These are phyloP conservation scores for Earliella scabrosa DNA, from an alignment of 1,284 basidiomycete genomes.

Conservation along the genomic window DNA sequence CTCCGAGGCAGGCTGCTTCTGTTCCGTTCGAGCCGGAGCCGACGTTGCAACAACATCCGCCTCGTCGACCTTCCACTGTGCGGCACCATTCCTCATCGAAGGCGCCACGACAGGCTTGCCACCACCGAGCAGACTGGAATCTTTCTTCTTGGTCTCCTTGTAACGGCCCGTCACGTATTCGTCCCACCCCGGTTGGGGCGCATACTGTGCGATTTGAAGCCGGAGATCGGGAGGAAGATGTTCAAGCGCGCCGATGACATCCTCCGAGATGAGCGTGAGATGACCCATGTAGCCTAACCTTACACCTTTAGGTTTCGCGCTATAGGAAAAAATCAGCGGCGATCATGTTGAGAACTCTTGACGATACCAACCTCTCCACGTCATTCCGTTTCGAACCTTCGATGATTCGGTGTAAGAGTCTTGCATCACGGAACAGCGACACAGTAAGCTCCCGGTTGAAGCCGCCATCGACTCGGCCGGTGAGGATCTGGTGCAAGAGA, in stretches of 20 bases:
- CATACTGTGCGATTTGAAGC: constrained; percentile 62
- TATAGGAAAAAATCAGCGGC: constrained; percentile 32
- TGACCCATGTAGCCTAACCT: constrained; percentile 98
- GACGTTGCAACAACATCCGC: constrained; percentile 49
- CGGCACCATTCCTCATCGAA: constrained; percentile 37
- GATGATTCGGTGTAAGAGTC: constrained; percentile 81
- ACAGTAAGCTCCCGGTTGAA: constrained; percentile 83
- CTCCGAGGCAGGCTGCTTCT: constrained; percentile 29
- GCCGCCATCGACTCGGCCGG: constrained; percentile 78
- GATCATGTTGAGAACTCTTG: background rate
- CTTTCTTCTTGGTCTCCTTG: constrained; percentile 83
- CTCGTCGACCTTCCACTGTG: constrained; percentile 75
- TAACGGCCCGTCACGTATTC: constrained; percentile 85
- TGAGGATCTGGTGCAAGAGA: constrained; percentile 94
- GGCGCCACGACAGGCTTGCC: constrained; percentile 69
- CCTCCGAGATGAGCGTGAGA: constrained; percentile 91
- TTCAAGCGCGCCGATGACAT: constrained; percentile 84
- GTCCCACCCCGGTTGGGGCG: constrained; percentile 85
- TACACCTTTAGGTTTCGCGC: constrained; percentile 68
- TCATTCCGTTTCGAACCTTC: constrained; percentile 85
- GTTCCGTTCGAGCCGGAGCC: constrained; percentile 22
- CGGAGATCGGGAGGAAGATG: constrained; percentile 86
- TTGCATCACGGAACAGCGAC: constrained; percentile 81
- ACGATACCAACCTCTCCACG: constrained; percentile 59
- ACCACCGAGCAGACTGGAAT: constrained; percentile 83